Base-by-base conservation (phyloP, 495 filamentous ascomycete species). In the Cenococcum geophilum region DNA sequence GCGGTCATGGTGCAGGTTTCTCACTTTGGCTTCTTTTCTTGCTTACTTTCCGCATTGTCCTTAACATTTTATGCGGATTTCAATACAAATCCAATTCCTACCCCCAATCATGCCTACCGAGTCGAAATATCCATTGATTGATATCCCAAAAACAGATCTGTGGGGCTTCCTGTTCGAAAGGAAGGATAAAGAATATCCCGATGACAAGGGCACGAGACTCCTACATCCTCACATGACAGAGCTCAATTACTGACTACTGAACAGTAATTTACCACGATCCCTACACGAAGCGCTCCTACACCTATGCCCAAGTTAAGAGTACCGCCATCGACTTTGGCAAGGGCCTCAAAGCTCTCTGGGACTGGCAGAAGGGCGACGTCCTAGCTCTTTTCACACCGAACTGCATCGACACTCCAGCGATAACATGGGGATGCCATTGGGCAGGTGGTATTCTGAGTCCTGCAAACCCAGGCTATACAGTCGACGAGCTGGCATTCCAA, bases 391-490 rank as follows among this genome's bases (percentile, higher is more conserved):
- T 63, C 65, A 71, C 74, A 0, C 72, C 73, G 18, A 77, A 77
- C 52, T 70, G 63, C 58, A 74, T 77, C 59, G 75, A 77, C 57
- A 74, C 72, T 10, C 74, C 72, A 0, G 57, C 70, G 0, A 72
- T 93, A 51, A 88, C 78, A 71, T 92, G 89, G 80, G 92, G 91
- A 22, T 76, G 81, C 10, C 83, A 87, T 65, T 97, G 89, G 87
- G 88, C 91, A 0, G 92, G 91, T 49, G 92, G 89, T 20, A 76
- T 86, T 52, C 70, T 89, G 18, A 89, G 86, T 1, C 88, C 93
- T 0, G 91, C 90, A 11, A 97, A 97, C 71, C 92, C 93, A 22
- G 81, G 82, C 1, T 97, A 97, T 74, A 95, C 87, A 1, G 82
- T 78, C 22, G 85, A 95, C 6, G 92, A 97, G 71, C 80, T 97